Conservation (phyloP, 2,329 filamentous ascomycete genomes). For the Metarhizium album region DNA sequence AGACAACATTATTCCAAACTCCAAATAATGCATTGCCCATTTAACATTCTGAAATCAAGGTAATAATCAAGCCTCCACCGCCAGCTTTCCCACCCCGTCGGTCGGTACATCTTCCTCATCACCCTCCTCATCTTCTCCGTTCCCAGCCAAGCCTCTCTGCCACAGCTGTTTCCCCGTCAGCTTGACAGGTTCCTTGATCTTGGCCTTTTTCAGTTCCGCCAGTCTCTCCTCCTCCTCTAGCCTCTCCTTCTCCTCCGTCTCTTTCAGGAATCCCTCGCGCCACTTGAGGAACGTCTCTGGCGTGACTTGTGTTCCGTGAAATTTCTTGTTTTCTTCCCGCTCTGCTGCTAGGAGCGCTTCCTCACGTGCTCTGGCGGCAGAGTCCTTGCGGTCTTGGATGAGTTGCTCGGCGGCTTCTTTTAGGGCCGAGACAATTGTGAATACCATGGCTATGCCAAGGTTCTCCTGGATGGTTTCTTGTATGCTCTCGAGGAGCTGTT, state of each 20-base stretch:
- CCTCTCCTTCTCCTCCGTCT: slow-evolving; percentile 65
- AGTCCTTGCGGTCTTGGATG: slow-evolving; percentile 61
- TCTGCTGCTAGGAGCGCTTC: slow-evolving; percentile 51
- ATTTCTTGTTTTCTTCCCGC: slow-evolving; percentile 91
- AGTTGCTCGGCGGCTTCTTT: slow-evolving; percentile 89
- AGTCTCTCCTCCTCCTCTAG: slow-evolving; percentile 64
- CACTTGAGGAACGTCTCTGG: slow-evolving; percentile 75
- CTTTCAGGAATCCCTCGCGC: slow-evolving; percentile 65
- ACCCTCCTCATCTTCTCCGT: slow-evolving; percentile 55
- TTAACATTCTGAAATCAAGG: background rate
- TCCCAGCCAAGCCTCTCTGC: slow-evolving; percentile 62
- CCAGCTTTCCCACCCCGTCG: slow-evolving; percentile 59
- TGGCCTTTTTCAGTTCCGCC: slow-evolving; percentile 74
- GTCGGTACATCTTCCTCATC: slow-evolving; percentile 51
- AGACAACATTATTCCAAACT: slow-evolving; percentile 2
- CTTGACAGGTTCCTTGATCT: slow-evolving; percentile 61
- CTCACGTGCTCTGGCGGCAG: slow-evolving; percentile 45
- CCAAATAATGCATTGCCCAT: background rate
- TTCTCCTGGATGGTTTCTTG: slow-evolving; percentile 78
- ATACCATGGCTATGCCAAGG: slow-evolving; percentile 95
- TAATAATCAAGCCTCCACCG: slow-evolving; percentile 40
- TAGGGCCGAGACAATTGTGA: slow-evolving; percentile 74
- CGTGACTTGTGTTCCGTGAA: slow-evolving; percentile 85
- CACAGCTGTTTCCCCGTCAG: slow-evolving; percentile 67
- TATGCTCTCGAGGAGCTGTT: slow-evolving; percentile 58